These are phyloP conservation scores for Corynespora cassiicola DNA, from an alignment of 2,329 filamentous ascomycete genomes.

Conservation along the genomic window DNA sequence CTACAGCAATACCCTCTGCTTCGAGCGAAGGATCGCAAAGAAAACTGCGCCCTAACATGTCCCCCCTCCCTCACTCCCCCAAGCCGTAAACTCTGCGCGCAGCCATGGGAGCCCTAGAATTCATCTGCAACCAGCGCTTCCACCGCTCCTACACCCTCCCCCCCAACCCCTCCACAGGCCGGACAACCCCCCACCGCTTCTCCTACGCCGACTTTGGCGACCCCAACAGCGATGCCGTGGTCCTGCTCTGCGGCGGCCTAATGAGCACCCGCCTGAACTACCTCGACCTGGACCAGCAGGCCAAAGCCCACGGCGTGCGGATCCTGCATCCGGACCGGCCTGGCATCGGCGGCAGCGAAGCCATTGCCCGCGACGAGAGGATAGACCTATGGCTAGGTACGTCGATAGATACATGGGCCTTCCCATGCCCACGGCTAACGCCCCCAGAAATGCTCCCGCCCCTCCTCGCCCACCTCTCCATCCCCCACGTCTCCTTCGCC, in stretches of 20 bases:
- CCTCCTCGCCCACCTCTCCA: slow-evolving; percentile 33
- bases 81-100: too few relatives aligned
- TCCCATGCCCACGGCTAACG: not conserved
- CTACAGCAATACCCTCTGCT: too few relatives aligned
- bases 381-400: slow-evolving; percentile 34
- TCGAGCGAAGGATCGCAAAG: too few relatives aligned
- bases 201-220: slow-evolving; percentile 41
- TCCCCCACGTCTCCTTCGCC: slow-evolving; percentile 37
- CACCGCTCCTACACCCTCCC: slow-evolving; percentile 30
- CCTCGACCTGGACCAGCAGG: slow-evolving; percentile 32
- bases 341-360: slow-evolving; percentile 35
- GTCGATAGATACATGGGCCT: slow-evolving; percentile 7
- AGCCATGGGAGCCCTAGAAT: slow-evolving; percentile 33
- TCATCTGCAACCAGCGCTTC: slow-evolving; percentile 36
- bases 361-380: slow-evolving; percentile 28
- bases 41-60: too few relatives aligned
- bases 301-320: slow-evolving; percentile 30
- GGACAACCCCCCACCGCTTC: slow-evolving; percentile 25
- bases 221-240: slow-evolving; percentile 30
- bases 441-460: slow-evolving; percentile 34
- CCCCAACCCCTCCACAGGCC: slow-evolving; percentile 23
- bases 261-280: slow-evolving; percentile 33
- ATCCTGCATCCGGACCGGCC: slow-evolving; percentile 39
- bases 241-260: slow-evolving; percentile 37
- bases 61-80: too few relatives aligned